phyloP scores from a whole-genome alignment of 2,329 filamentous ascomycete species.

The Cryoendolithus antarcticus region DNA sequence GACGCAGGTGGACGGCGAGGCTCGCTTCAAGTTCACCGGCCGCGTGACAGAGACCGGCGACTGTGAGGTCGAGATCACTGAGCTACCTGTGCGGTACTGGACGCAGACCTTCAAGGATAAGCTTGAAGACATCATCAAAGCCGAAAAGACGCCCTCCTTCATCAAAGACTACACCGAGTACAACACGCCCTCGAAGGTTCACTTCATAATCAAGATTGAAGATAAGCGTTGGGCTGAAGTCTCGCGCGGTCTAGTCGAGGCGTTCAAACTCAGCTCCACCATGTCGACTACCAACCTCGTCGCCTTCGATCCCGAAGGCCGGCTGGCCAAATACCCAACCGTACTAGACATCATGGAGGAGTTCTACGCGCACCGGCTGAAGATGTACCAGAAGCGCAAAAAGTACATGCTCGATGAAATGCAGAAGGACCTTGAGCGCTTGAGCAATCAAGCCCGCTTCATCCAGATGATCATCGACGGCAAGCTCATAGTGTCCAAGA shows the following conservation, averaged over 20 bases:
- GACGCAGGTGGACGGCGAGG: conserved; percentile 55
- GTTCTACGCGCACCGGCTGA: conserved; percentile 70
- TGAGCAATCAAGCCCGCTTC: conserved; percentile 88
- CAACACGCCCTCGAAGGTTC: conserved; percentile 89
- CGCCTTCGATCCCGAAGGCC: conserved; percentile 77
- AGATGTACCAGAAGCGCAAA: conserved; percentile 78
- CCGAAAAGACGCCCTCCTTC: conserved; percentile 73
- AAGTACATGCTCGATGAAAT: conserved; percentile 47
- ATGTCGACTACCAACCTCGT: conserved; percentile 86
- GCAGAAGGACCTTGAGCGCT: conserved; percentile 55
- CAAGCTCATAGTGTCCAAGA: conserved; percentile 76
- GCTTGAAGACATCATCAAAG: conserved; percentile 88
- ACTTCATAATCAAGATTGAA: conserved; percentile 90
- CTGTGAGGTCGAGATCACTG: conserved; percentile 79
- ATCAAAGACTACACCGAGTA: conserved; percentile 99
- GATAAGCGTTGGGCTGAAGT: conserved; percentile 60
- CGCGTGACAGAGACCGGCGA: conserved; percentile 60
- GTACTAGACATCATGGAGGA: conserved; percentile 92
- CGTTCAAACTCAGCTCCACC: conserved; percentile 83
- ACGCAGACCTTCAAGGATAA: conserved; percentile 97
- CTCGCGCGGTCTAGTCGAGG: conserved; percentile 66
- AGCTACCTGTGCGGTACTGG: conserved; percentile 88
- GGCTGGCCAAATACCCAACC: conserved; percentile 85
- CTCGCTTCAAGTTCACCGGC: conserved; percentile 84
- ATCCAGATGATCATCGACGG: conserved; percentile 91